Evolutionary conservation across 257 asterid genomes (phyloP).

Genomic region (Solanum peruvianum): DNA sequence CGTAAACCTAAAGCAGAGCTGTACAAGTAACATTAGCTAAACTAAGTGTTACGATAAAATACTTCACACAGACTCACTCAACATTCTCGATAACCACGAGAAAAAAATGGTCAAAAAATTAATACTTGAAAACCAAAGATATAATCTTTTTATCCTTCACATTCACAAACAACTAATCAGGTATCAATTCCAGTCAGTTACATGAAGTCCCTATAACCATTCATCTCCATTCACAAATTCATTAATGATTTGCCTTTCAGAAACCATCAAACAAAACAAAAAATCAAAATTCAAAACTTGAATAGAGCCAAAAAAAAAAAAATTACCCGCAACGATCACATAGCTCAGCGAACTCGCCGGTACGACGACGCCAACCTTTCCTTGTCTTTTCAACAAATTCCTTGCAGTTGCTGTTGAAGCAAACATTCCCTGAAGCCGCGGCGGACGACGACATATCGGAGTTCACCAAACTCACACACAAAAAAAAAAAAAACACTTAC

Average conservation of each 20-base stretch:
- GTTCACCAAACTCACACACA: background rate
- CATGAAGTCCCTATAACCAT: background rate
- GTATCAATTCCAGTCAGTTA: background rate
- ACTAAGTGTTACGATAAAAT: background rate
- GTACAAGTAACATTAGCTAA: background rate
- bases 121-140: background rate
- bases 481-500: background rate
- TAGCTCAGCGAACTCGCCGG: conserved; percentile 88
- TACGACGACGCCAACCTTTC: conserved; percentile 94
- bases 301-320: background rate
- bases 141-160: background rate
- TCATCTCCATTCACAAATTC: background rate
- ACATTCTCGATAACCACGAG: background rate
- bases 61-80: background rate
- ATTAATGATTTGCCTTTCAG: background rate
- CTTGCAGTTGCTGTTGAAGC: conserved; percentile 82
- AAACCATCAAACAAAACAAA: background rate
- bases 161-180: background rate
- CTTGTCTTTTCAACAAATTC: conserved; percentile 35
- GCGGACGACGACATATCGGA: conserved; percentile 7
- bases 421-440: conserved; percentile 20
- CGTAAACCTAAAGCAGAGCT: background rate
- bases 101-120: background rate
- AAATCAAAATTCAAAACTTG: background rate
- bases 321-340: conserved; percentile 95